These are phyloP conservation scores for Rusavskia elegans DNA, from an alignment of 495 filamentous ascomycete species.

Conservation along the genomic window DNA sequence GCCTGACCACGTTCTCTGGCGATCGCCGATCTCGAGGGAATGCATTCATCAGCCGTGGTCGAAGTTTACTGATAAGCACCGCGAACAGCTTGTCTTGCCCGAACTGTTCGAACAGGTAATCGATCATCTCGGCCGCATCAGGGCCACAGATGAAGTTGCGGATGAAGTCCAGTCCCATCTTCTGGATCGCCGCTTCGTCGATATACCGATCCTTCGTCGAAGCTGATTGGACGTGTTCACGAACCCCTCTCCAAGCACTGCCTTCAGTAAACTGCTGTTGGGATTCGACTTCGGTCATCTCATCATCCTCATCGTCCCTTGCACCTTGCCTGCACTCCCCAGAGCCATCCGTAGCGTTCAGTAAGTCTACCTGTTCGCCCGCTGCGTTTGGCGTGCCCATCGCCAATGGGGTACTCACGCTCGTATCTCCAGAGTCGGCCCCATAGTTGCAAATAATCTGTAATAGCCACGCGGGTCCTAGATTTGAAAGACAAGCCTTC, in stretches of 20 bases:
- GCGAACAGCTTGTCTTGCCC: slow-evolving; percentile 61
- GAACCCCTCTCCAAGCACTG: neutral
- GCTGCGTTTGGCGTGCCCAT: slow-evolving; percentile 51
- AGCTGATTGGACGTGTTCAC: neutral
- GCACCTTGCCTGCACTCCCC: slow-evolving; percentile 14
- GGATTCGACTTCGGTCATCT: slow-evolving; percentile 22
- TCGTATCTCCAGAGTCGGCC: slow-evolving; percentile 26
- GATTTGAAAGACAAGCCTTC: slow-evolving; percentile 55
- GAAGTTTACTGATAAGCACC: slow-evolving; percentile 58
- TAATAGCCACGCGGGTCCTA: slow-evolving; percentile 66
- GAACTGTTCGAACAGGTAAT: slow-evolving; percentile 60
- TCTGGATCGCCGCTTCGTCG: slow-evolving; percentile 74
- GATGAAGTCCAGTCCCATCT: slow-evolving; percentile 76
- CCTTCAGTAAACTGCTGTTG: neutral
- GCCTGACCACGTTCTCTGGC: slow-evolving; percentile 6
- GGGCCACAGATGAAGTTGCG: slow-evolving; percentile 71
- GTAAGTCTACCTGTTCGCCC: slow-evolving; percentile 46
- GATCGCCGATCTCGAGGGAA: slow-evolving; percentile 18
- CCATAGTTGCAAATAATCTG: slow-evolving; percentile 44
- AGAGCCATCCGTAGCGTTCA: slow-evolving; percentile 38
- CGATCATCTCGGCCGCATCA: slow-evolving; percentile 61
- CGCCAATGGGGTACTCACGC: slow-evolving; percentile 21
- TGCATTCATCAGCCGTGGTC: slow-evolving; percentile 32
- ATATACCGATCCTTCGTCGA: slow-evolving; percentile 36
- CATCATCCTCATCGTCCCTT: slow-evolving; percentile 45